A percentile compares a stretch with the other conserved stretches of the same genome.
These are phyloP conservation scores for Monilinia polystroma DNA, from an alignment of 2,329 filamentous ascomycete genomes.

Conservation along the genomic window DNA sequence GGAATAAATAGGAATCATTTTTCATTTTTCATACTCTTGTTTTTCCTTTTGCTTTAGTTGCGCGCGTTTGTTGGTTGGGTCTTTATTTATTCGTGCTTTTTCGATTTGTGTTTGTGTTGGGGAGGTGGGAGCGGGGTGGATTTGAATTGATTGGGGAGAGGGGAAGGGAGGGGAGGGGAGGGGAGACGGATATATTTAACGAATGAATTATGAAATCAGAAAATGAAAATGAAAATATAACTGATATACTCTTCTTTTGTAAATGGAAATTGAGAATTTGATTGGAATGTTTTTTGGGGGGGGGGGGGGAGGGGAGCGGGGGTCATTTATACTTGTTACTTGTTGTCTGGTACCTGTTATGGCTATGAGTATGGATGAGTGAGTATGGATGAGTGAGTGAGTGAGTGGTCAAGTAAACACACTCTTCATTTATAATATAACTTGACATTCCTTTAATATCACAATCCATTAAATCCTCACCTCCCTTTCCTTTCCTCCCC, in stretches of 20 bases:
- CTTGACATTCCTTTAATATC: no score
- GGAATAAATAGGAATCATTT: neutral
- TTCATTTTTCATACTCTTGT: neutral
- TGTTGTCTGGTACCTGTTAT: neutral
- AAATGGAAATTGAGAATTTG: no score
- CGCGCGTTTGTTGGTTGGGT: neutral
- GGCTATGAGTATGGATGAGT: neutral
- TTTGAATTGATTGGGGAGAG: neutral
- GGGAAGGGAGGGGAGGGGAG: no score
- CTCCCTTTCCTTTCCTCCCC: no score
- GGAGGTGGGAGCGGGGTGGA: neutral
- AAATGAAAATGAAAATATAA: slow-evolving; percentile 9
- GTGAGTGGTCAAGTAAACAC: no score
- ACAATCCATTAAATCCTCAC: no score
- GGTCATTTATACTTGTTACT: neutral
- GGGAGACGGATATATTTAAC: neutral
- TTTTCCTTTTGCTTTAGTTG: neutral
- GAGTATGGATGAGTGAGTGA: neutral
- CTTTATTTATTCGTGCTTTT: neutral
- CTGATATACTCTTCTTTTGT: slow-evolving; percentile 1
- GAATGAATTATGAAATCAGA: slow-evolving; percentile 2
- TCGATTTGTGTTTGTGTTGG: neutral
- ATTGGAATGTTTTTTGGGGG: neutral
- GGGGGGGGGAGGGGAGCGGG: no score
- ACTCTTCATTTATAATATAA: no score